Evolutionary conservation across 305 asterid genomes (phyloP), one percentile per base, ranked within the genome.

Genomic region (Euphrasia arctica): DNA sequence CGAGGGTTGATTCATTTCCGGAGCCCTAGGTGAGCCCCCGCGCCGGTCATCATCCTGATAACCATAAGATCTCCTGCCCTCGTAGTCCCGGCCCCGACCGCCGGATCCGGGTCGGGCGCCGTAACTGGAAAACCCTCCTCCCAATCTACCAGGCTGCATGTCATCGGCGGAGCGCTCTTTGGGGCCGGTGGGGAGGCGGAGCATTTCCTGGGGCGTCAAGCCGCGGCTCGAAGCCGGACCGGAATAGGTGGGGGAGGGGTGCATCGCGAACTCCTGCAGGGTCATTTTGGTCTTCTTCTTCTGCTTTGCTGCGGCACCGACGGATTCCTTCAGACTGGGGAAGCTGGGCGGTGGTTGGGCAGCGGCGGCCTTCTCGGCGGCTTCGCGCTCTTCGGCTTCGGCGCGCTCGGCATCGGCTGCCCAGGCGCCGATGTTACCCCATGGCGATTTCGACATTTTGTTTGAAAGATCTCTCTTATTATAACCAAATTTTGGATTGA

Each of bases 341-440:
- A 51, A 91, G 65, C 67, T 73, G 31, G 66, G 64, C 32, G 51
- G 77, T 48, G 69, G 85, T 70, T 41, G 75, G 67, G 87, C 83
- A 15, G 84, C 84, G 45, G 84, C 77, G 64, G 83, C 76, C 54
- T 42, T 74, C 63, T 72, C 85, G 57, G 86, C 91, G 49, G 78
- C 83, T 67, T 80, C 95, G n/a, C 77, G 77, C 64, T 86, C 87
- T 73, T 84, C 96, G 45, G 81, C 85, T 68, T 86, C 95, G 15
- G 75, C 96, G 28, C 83, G 90, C 71, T 89, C 96, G 65, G 93
- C 77, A 54, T 89, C 95, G 68, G 90, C 95, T n/a, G 96, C 96
- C 96, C 96, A 89, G 9, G 79, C 81, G 70, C 95, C 95, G 77
- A 89, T 72, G 52, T 78, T 82, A 18, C 83, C 87, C 96, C 93